These are phyloP conservation scores for Saccharomycopsis javanensis DNA, from an alignment of 805 yeast species.

Conservation along the genomic window DNA sequence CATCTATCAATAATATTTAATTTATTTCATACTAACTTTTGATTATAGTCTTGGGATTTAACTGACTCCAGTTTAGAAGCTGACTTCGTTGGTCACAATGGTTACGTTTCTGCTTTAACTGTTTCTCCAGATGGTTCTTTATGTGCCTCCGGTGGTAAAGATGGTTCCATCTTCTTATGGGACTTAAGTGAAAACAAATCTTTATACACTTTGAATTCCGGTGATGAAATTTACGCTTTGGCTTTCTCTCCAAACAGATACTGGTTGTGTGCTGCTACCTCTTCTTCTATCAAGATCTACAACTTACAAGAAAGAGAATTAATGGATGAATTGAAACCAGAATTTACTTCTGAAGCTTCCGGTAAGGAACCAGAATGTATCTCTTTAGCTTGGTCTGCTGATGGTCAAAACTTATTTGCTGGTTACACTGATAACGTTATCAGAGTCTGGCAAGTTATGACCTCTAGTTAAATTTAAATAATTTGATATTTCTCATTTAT, in stretches of 20 bases:
- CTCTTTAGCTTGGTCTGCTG: constrained; percentile 99
- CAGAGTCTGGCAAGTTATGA: constrained; percentile 99
- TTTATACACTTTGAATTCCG: constrained; percentile 88
- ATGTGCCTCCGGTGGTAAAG: constrained; percentile 99
- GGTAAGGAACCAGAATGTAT: constrained; percentile 97
- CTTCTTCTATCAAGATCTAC: constrained; percentile 96
- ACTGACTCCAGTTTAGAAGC: constrained; percentile 76
- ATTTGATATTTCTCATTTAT: background rate
- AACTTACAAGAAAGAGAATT: constrained; percentile 90
- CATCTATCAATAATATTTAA: background rate
- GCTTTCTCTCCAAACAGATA: constrained; percentile 99
- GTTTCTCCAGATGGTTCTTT: constrained; percentile 99
- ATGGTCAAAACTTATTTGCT: constrained; percentile 98
- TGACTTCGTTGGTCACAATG: constrained; percentile 98
- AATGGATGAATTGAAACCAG: constrained; percentile 97
- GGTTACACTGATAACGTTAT: constrained; percentile 99
- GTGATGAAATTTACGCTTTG: constrained; percentile 95
- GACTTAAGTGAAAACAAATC: constrained; percentile 78
- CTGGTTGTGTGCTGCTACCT: constrained; percentile 99
- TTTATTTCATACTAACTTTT: background rate
- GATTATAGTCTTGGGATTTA: constrained; percentile 83
- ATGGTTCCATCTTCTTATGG: constrained; percentile 98
- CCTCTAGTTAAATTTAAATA: constrained; percentile 38
- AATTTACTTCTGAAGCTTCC: constrained; percentile 77
- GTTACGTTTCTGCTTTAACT: constrained; percentile 94